Percentiles rank a stretch among this genome's conserved stretches.
These are phyloP conservation scores for Globisporangium alternatum DNA, from an alignment of 352 stramenopile species.

Conservation along the genomic window DNA sequence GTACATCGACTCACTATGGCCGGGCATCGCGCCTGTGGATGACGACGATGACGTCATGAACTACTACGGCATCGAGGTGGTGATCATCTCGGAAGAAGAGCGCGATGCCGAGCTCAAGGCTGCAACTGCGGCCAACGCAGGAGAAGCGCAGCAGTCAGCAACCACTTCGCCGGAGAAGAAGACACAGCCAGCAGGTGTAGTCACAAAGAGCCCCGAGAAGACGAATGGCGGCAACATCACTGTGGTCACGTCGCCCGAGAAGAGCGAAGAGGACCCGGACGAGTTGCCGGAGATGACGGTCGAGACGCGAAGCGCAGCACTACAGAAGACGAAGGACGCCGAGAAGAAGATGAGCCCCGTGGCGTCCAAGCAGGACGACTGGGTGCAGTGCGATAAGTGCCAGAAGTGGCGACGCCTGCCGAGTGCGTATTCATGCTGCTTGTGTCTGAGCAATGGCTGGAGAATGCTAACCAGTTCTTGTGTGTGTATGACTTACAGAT, in stretches of 20 bases:
- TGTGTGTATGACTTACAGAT: conserved; percentile 31
- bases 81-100: conserved; percentile 69
- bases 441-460: not conserved
- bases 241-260: conserved; percentile 11
- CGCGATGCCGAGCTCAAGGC: conserved; percentile 13
- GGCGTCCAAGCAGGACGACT: conserved; percentile 78
- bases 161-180: conserved; percentile 19
- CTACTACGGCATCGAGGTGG: conserved; percentile 75
- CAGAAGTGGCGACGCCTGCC: conserved; percentile 79
- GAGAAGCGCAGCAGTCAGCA: conserved; percentile 6
- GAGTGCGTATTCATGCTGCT: conserved; percentile 37
- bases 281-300: conserved; percentile 36
- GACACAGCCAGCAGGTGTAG: not conserved
- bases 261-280: conserved; percentile 10
- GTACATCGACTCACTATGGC: conserved; percentile 73
- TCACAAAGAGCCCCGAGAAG: conserved; percentile 22
- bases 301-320: conserved; percentile 45
- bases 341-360: conserved; percentile 46
- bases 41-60: conserved; percentile 72
- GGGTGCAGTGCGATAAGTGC: conserved; percentile 86
- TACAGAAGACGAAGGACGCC: conserved; percentile 48
- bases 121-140: not conserved
- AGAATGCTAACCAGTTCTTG: not conserved
- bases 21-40: conserved; percentile 53
- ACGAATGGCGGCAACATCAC: not conserved